Evolutionary conservation across 768 basidiomycete genomes (phyloP), one percentile per base, ranked within the genome.

Genomic region (Mycena haematopus): DNA sequence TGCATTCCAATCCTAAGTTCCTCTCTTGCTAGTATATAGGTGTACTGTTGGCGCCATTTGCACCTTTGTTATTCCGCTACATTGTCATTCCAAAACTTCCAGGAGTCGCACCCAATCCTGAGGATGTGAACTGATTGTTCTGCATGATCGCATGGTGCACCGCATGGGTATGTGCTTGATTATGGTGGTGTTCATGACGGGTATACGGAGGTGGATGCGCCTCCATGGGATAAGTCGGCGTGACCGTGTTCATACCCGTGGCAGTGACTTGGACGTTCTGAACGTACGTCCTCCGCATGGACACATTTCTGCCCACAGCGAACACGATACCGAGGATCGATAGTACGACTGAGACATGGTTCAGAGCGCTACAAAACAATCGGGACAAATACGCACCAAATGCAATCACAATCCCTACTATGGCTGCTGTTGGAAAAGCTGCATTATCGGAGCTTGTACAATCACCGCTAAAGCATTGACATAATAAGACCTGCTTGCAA

Each of bases 241-340:
- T 9, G 36, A 22, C 7, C 24, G 25, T 15, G 33, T 51, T 36
- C 24, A 40, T 35, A 5, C 0, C 46, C 3, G 35, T 38, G 1
- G 52, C 52, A 25, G 46, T 58, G 19, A 29, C 42, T 42, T 58
- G 56, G 4, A 56, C 61, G 38, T 52, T 52, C 27, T 58, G 56
- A 31, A 49, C 36, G 49, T 53, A 58, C 1, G 56, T 22, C 19
- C 62, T 58, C 45, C 54, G 62, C 36, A 58, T 44, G 38, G 35
- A 44, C 56, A 29, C 60, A 55, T 21, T 44, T 33, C 14, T 38
- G 49, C 31, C 50, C 11, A 9, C 45, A 7, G 64, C 58, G 13
- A 60, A 56, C 13, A 65, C 55, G 21, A 56, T 27, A 21, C 38
- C 58, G 14, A 11, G 40, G 17, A 60, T 49, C 22, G 50, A 63